Percentiles rank a stretch among this genome's conserved stretches.
These are phyloP conservation scores for Hypocreales sp. DNA, from an alignment of 2,329 filamentous ascomycete species.

Conservation along the genomic window DNA sequence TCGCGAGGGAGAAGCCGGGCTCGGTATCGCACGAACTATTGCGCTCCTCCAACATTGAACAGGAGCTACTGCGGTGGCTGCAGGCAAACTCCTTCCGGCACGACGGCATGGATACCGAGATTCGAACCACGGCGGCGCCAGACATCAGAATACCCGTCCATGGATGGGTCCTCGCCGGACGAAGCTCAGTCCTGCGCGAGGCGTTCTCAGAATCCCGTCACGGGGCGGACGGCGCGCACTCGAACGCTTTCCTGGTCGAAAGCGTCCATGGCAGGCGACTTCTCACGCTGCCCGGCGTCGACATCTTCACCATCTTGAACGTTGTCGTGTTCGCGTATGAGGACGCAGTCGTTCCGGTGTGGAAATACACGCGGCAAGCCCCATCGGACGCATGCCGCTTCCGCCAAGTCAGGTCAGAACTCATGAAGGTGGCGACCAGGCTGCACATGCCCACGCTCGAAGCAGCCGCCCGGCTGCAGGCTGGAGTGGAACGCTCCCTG, in stretches of 20 bases:
- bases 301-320: slow-evolving; percentile 68
- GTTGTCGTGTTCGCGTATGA: slow-evolving; percentile 68
- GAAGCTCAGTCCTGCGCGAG: slow-evolving; percentile 53
- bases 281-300: slow-evolving; percentile 52
- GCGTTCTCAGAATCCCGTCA: slow-evolving; percentile 41
- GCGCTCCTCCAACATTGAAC: slow-evolving; percentile 49
- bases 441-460: slow-evolving; percentile 61
- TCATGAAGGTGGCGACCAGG: slow-evolving; percentile 71
- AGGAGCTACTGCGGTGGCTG: slow-evolving; percentile 40
- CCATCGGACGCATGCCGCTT: slow-evolving; percentile 55
- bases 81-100: slow-evolving; percentile 20
- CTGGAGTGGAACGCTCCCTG: slow-evolving; percentile 45
- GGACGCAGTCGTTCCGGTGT: slow-evolving; percentile 68
- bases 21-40: slow-evolving; percentile 37
- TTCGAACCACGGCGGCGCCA: slow-evolving; percentile 45
- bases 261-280: slow-evolving; percentile 32
- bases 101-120: slow-evolving; percentile 24
- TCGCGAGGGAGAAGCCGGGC: slow-evolving; percentile 28
- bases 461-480: slow-evolving; percentile 61
- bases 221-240: slow-evolving; percentile 5
- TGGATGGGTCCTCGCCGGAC: slow-evolving; percentile 60
- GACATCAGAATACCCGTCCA: slow-evolving; percentile 67
- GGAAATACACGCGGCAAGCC: slow-evolving; percentile 61
- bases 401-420: slow-evolving; percentile 63
- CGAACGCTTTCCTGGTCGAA: slow-evolving; percentile 16